Percentiles rank a stretch among this genome's conserved stretches.
These are phyloP conservation scores for Rhodocollybia butyracea DNA, from an alignment of 768 basidiomycete species.

Conservation along the genomic window DNA sequence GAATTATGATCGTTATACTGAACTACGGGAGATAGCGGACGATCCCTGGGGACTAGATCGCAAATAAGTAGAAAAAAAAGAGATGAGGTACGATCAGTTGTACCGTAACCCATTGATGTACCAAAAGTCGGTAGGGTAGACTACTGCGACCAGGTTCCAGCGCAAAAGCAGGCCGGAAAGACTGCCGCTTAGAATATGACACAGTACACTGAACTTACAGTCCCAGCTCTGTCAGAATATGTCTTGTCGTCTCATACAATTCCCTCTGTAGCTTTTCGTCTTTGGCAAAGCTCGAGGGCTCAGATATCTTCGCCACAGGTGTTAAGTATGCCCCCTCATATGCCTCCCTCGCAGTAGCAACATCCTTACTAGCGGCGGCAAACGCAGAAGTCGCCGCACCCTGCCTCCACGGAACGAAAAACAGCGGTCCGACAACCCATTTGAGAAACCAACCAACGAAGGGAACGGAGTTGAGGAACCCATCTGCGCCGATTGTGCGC, in stretches of 20 bases:
- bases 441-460: conserved; percentile 18
- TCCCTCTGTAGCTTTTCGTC: conserved; percentile 24
- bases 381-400: conserved; percentile 25
- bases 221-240: conserved; percentile 18
- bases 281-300: conserved; percentile 10
- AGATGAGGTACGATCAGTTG: too few relatives aligned
- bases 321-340: conserved; percentile 29
- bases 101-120: too few relatives aligned
- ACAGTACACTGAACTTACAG: background rate
- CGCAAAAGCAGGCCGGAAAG: background rate
- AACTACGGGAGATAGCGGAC: too few relatives aligned
- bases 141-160: background rate
- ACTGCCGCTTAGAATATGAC: background rate
- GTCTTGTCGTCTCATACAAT: conserved; percentile 24
- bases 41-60: too few relatives aligned
- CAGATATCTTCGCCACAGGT: conserved; percentile 18
- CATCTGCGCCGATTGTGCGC: conserved; percentile 16
- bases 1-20: too few relatives aligned
- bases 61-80: too few relatives aligned
- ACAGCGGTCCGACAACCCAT: conserved; percentile 15
- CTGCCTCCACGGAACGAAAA: conserved; percentile 12
- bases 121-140: background rate
- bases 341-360: conserved; percentile 15
- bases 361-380: conserved; percentile 25
- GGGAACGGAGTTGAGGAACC: background rate